phyloP scores from a whole-genome alignment of 2,329 filamentous ascomycete species.

The Penicillium digitatum region DNA sequence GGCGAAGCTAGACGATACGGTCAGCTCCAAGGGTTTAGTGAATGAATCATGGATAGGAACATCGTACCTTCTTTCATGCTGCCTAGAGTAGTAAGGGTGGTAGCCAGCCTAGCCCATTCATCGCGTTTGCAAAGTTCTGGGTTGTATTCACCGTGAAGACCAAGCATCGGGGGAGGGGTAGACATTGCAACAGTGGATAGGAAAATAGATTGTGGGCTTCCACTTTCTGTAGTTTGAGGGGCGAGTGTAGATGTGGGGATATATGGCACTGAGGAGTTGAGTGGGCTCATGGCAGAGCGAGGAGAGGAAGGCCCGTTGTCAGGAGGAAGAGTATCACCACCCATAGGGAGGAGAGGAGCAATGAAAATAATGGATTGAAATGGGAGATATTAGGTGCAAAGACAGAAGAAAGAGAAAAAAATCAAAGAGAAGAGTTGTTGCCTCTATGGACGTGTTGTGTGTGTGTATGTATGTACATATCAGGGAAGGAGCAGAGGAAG shows the following conservation, averaged over 20 bases:
- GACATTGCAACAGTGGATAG: neutral
- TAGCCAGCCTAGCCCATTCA: neutral
- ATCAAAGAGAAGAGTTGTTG: constrained; percentile 1
- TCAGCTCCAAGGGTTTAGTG: neutral
- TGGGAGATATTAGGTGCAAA: neutral
- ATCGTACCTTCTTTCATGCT: neutral
- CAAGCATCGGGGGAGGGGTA: neutral
- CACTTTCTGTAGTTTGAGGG: neutral
- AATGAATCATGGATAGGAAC: neutral
- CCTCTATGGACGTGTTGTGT: neutral
- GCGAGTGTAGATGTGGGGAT: neutral
- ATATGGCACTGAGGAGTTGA: neutral
- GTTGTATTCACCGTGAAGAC: neutral
- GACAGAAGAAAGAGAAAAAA: neutral
- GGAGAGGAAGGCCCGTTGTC: neutral
- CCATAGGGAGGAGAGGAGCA: neutral
- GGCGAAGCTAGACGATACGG: neutral
- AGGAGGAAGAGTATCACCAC: neutral
- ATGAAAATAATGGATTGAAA: neutral
- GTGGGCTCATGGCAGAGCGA: neutral
- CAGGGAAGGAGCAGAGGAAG: neutral
- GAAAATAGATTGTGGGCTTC: neutral
- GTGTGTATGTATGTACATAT: constrained; percentile 1
- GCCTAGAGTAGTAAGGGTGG: neutral
- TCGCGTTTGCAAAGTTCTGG: neutral